A percentile compares a stretch with the other conserved stretches of the same genome.
phyloP scores from a whole-genome alignment of 1,139 yeast genomes.

The Debaryomyces subglobosus region DNA sequence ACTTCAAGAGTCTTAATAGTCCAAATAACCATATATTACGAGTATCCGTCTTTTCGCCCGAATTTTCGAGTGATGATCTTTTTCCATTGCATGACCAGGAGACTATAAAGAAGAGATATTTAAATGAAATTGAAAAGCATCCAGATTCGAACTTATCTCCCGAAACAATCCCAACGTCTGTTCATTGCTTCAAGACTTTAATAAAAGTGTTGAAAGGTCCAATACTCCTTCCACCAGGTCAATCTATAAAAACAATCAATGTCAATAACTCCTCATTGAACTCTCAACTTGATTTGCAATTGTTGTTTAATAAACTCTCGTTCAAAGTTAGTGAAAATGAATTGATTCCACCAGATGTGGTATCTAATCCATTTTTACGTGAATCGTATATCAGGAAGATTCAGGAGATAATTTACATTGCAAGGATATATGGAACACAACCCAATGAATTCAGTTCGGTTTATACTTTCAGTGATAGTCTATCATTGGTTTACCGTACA shows the following conservation, averaged over 20 bases:
- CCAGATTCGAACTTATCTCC: constrained; percentile 29
- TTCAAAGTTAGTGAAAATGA: constrained; percentile 45
- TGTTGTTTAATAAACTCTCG: constrained; percentile 51
- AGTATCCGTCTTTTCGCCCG: constrained; percentile 35
- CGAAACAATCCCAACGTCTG: constrained; percentile 48
- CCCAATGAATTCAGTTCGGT: constrained; percentile 38
- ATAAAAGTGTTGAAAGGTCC: constrained; percentile 68
- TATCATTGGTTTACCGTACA: constrained; percentile 36
- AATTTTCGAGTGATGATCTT: constrained; percentile 33
- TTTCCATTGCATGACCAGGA: constrained; percentile 28
- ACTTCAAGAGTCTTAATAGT: constrained; percentile 31
- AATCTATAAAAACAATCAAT: constrained; percentile 56
- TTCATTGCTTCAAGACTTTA: constrained; percentile 59
- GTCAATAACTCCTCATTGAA: constrained; percentile 51
- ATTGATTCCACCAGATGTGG: constrained; percentile 61
- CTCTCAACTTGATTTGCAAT: constrained; percentile 55
- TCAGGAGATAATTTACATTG: constrained; percentile 51
- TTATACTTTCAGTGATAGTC: constrained; percentile 43
- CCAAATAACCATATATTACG: constrained; percentile 33
- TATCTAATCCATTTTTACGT: constrained; percentile 28
- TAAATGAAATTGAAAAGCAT: constrained; percentile 31
- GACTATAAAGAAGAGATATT: constrained; percentile 33
- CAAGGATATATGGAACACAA: constrained; percentile 24
- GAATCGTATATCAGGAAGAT: constrained; percentile 56
- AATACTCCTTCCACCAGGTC: constrained; percentile 41